Percentiles rank a stretch among this genome's conserved stretches.
Conservation (phyloP, 768 basidiomycete genomes). For the Leccinum disarticulatum region DNA sequence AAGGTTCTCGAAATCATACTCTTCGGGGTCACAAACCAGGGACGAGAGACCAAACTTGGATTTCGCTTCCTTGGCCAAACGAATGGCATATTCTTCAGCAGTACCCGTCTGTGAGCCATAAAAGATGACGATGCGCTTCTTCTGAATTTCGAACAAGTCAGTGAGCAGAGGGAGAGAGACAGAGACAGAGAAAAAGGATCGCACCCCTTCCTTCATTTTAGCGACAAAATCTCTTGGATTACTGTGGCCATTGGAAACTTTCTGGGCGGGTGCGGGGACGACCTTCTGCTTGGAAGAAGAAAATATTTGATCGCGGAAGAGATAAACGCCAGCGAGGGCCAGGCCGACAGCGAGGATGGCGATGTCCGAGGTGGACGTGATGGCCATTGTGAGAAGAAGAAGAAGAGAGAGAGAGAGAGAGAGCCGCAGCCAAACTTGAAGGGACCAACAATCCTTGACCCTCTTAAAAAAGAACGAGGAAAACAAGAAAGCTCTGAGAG, state of each 20-base stretch:
- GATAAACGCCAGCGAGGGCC: conserved; percentile 71
- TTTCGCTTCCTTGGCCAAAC: conserved; percentile 97
- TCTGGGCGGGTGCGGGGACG: conserved; percentile 46
- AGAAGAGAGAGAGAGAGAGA: neutral
- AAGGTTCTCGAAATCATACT: conserved; percentile 97
- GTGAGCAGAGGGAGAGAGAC: conserved; percentile 6
- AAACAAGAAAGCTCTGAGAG: conserved; percentile 17
- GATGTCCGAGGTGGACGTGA: conserved; percentile 68
- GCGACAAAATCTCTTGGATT: conserved; percentile 94
- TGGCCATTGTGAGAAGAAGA: conserved; percentile 45
- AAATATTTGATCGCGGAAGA: conserved; percentile 83
- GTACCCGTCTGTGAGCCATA: conserved; percentile 99
- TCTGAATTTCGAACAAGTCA: conserved; percentile 46
- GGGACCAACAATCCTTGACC: neutral
- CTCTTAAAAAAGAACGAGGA: conserved; percentile 2
- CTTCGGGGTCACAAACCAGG: conserved; percentile 96
- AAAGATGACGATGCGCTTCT: conserved; percentile 95
- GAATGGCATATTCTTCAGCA: conserved; percentile 96
- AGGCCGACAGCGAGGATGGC: conserved; percentile 72
- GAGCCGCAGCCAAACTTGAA: neutral
- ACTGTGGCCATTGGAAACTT: conserved; percentile 59
- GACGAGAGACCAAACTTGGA: conserved; percentile 93
- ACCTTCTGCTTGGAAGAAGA: conserved; percentile 62
- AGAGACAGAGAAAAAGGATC: conserved; percentile 24
- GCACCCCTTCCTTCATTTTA: conserved; percentile 91